These are phyloP conservation scores for Quercus phellos DNA, from an alignment of 331 rosid species.

Conservation along the genomic window DNA sequence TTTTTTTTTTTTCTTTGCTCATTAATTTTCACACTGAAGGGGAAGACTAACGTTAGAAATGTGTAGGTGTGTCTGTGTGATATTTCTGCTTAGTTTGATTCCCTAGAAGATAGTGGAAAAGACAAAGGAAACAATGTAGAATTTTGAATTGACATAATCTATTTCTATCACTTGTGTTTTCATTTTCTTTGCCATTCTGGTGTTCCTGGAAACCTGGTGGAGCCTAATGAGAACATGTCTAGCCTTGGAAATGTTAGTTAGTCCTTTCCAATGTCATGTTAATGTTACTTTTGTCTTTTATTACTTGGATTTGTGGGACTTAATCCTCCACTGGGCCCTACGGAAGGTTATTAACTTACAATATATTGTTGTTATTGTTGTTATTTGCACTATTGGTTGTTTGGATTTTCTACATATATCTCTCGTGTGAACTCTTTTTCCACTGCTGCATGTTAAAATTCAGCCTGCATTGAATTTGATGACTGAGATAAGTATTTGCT, in stretches of 20 bases:
- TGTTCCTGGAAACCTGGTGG: too few relatives aligned
- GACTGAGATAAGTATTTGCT: not conserved
- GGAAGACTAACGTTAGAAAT: too few relatives aligned
- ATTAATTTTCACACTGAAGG: too few relatives aligned
- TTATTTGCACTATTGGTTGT: too few relatives aligned
- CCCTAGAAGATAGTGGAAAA: not conserved
- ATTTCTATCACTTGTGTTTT: not conserved
- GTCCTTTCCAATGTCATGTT: not conserved
- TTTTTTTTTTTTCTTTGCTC: too few relatives aligned
- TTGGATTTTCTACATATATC: not conserved
- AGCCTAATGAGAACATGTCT: too few relatives aligned
- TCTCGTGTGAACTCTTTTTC: not conserved
- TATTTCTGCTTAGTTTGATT: not conserved
- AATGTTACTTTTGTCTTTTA: not conserved
- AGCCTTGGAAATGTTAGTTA: too few relatives aligned
- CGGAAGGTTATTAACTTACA: too few relatives aligned
- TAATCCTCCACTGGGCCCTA: too few relatives aligned
- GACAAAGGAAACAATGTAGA: not conserved
- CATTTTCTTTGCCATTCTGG: not conserved
- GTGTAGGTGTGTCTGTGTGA: too few relatives aligned
- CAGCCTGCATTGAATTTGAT: not conserved
- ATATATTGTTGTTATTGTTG: too few relatives aligned
- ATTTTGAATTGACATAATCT: not conserved
- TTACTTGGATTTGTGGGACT: too few relatives aligned
- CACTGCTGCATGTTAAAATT: not conserved